These are phyloP conservation scores for Sanghuangporus baumii DNA, from an alignment of 1,284 basidiomycete genomes.

Conservation along the genomic window DNA sequence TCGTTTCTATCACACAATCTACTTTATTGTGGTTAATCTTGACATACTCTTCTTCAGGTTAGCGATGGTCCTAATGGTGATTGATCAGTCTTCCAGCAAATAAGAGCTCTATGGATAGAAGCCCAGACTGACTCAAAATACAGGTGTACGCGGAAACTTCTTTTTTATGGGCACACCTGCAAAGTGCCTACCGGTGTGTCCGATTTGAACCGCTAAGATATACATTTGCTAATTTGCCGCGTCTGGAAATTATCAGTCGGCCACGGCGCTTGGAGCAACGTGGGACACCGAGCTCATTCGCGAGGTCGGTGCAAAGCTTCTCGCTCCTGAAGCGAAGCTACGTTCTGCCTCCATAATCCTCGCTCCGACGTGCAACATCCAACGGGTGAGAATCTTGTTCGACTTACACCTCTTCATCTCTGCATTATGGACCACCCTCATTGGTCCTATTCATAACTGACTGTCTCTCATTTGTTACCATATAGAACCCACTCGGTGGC, in stretches of 20 bases:
- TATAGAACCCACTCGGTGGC: slow-evolving; percentile 64
- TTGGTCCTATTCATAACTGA: slow-evolving; percentile 2
- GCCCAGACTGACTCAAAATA: background rate
- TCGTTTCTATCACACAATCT: slow-evolving; percentile 9
- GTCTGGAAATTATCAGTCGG: slow-evolving; percentile 33
- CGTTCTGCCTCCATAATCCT: slow-evolving; percentile 64
- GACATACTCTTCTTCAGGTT: slow-evolving; percentile 34
- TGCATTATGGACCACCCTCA: background rate
- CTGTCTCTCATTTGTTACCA: background rate
- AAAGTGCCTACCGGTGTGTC: slow-evolving; percentile 48
- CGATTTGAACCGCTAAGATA: background rate
- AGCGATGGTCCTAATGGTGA: slow-evolving; percentile 69
- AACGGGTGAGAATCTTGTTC: slow-evolving; percentile 40
- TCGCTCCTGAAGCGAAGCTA: slow-evolving; percentile 68
- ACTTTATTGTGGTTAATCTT: background rate
- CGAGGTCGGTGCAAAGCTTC: slow-evolving; percentile 55
- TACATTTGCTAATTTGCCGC: background rate
- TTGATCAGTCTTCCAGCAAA: slow-evolving; percentile 15
- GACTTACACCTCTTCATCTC: background rate
- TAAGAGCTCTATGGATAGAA: slow-evolving; percentile 18
- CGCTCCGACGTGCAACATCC: slow-evolving; percentile 78
- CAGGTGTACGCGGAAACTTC: slow-evolving; percentile 48
- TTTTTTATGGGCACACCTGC: slow-evolving; percentile 63
- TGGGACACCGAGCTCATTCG: slow-evolving; percentile 66
- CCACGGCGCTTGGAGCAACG: slow-evolving; percentile 71